Base-by-base conservation (phyloP, 306 rosid genomes). In the Vigna nakashimae region DNA sequence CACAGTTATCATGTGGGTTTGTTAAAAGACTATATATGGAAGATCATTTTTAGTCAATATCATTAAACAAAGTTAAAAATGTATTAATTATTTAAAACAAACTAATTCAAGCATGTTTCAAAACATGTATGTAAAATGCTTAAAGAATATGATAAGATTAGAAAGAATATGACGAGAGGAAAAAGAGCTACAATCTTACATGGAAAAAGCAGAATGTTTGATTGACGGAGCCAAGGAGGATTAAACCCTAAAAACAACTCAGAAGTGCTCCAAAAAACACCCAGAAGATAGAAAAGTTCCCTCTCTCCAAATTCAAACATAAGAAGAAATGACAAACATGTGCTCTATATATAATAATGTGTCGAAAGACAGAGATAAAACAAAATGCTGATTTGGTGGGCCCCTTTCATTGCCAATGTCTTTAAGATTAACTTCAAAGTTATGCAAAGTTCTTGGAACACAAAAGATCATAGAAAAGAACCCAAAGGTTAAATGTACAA, bases 381-480 rank as follows among this genome's bases (percentile, higher is more conserved):
- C 8, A 36, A 36, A 36, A 6, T 6, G 9, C 9, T 36, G 11
- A 32, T 34, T 63, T 63, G 68, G 48, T 63, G 45, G 48, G 68
- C n/a, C 43, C 45, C 22, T 7, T 46, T 45, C 77, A 56, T 20
- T 30, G 71, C 6, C n/a, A 56, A 22, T 18, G 5, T 43, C 9
- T 64, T 51, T 46, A 42, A 64, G 52, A 65, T 73, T 72, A 63
- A 36, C 73, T 76, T 79, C 42, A 64, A 76, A 43, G 24, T 80
- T 7, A 32, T 8, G 68, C 17, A 66, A 79, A 30, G 46, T 63
- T 68, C 57, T 79, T 75, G 85, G 83, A 71, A 83, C 74, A 68
- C 84, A 83, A 4, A 71, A 51, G 46, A 46, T 76, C 22, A 69
- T 46, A 77, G 73, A 82, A 68, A 46, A 55, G 30, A 62, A 70